These are phyloP conservation scores for Neurospora africana DNA, from an alignment of 495 filamentous ascomycete genomes.

Conservation along the genomic window DNA sequence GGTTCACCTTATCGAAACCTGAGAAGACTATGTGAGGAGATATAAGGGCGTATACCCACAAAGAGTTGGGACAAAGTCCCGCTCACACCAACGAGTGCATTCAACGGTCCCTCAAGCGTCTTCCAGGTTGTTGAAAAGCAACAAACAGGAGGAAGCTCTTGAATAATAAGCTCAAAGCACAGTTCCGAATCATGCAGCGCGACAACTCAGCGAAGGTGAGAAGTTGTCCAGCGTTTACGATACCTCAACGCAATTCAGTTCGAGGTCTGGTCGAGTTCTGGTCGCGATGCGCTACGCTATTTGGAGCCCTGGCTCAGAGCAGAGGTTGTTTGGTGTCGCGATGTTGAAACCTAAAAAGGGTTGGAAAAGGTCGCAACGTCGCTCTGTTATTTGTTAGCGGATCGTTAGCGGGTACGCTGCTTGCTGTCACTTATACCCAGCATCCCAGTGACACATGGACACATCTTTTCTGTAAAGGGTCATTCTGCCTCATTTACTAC, in stretches of 20 bases:
- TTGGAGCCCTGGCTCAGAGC: not conserved
- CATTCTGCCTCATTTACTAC: too few relatives aligned
- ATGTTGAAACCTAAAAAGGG: not conserved
- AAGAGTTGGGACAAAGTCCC: too few relatives aligned
- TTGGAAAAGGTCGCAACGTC: not conserved
- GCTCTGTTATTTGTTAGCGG: not conserved
- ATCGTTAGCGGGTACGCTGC: rapidly evolving
- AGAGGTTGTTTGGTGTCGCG: not conserved
- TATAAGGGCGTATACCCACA: not conserved
- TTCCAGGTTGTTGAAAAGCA: too few relatives aligned
- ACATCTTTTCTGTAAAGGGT: too few relatives aligned
- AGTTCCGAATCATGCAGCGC: not conserved
- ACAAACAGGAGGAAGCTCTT: not conserved
- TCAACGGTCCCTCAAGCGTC: too few relatives aligned
- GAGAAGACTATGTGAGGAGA: not conserved
- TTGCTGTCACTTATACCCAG: not conserved
- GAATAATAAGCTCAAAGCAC: not conserved
- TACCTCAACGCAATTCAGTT: not conserved
- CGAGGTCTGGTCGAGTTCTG: not conserved
- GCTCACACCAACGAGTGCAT: too few relatives aligned
- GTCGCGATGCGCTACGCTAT: not conserved
- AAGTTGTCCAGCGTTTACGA: not conserved
- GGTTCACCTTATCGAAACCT: not conserved
- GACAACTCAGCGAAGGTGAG: not conserved
- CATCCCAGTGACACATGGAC: not conserved